A percentile compares a stretch with the other conserved stretches of the same genome.
phyloP scores from a whole-genome alignment of 75 land plant genomes.

The Gnetum montanum region DNA sequence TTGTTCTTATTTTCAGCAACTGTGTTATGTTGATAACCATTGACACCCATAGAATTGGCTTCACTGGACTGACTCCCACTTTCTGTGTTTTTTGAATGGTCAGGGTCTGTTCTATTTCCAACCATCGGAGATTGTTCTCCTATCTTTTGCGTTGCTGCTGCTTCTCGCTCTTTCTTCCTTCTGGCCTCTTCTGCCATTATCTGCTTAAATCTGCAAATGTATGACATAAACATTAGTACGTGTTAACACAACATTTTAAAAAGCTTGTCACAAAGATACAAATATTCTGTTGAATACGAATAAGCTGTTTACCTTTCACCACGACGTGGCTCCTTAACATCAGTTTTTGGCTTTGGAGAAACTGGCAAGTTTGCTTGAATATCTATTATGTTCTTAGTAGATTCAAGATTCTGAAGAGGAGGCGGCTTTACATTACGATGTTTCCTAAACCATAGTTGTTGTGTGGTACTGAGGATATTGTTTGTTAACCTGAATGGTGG shows the following conservation, averaged over 20 bases:
- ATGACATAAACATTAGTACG: not conserved
- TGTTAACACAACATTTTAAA: not conserved
- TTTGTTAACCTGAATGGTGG: conserved; percentile 89
- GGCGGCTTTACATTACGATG: conserved; percentile 69
- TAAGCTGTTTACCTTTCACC: conserved; percentile 42
- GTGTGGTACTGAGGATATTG: conserved; percentile 87
- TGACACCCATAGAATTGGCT: not conserved
- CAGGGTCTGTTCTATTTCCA: not conserved
- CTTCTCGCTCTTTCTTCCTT: conserved; percentile 49
- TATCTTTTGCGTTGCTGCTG: conserved; percentile 23
- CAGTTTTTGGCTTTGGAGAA: conserved; percentile 14
- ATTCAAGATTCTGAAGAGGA: conserved; percentile 18
- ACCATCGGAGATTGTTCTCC: conserved; percentile 13
- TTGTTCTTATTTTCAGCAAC: not conserved
- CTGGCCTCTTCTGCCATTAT: conserved; percentile 76
- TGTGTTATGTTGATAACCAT: not conserved
- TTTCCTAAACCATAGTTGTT: conserved; percentile 84
- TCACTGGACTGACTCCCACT: not conserved
- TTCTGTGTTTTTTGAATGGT: not conserved
- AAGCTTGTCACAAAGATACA: not conserved
- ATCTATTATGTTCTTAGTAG: conserved; percentile 28
- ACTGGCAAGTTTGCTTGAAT: conserved; percentile 13
- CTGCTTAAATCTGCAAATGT: conserved; percentile 53
- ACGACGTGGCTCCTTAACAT: conserved; percentile 15
- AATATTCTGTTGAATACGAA: not conserved